These are phyloP conservation scores for Tetracladium setigerum DNA, from an alignment of 495 filamentous ascomycete species.

Conservation along the genomic window DNA sequence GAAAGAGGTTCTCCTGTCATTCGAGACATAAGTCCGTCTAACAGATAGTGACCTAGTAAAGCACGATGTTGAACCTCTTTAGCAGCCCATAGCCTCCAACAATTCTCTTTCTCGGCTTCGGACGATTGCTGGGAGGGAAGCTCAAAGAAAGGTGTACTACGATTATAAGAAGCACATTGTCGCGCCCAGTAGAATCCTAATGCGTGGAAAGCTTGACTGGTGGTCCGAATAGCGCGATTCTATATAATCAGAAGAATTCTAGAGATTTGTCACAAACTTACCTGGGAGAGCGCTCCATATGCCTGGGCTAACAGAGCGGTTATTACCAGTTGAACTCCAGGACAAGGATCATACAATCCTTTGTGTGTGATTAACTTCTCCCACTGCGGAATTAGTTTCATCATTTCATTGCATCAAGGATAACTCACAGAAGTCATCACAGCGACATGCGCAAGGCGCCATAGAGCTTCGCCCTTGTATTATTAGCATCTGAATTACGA, in stretches of 20 bases:
- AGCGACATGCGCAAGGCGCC: slow-evolving; percentile 40
- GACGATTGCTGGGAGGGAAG: slow-evolving; percentile 29
- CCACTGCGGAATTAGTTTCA: slow-evolving; percentile 24
- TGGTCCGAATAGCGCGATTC: slow-evolving; percentile 37
- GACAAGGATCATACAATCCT: slow-evolving; percentile 39
- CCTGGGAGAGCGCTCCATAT: slow-evolving; percentile 39
- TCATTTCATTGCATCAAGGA: background rate
- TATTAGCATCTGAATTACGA: too few species aligned
- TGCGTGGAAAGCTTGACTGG: slow-evolving; percentile 40
- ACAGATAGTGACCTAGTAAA: slow-evolving; percentile 37
- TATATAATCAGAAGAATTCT: background rate
- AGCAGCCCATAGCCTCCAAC: slow-evolving; percentile 39
- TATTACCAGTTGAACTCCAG: slow-evolving; percentile 39
- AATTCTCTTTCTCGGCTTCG: slow-evolving; percentile 29
- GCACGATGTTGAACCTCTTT: slow-evolving; percentile 40
- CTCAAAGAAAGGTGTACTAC: slow-evolving; percentile 29
- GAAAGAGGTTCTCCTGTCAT: slow-evolving; percentile 38
- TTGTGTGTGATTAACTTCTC: slow-evolving; percentile 38
- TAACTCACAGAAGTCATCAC: slow-evolving; percentile 35
- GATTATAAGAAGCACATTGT: slow-evolving; percentile 38
- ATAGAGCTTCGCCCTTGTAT: slow-evolving; percentile 36
- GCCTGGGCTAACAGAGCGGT: slow-evolving; percentile 39
- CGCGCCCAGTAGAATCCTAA: slow-evolving; percentile 43
- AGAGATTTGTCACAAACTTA: slow-evolving; percentile 2
- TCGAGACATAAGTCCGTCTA: slow-evolving; percentile 40